Evolutionary conservation across 345 rosid species (phyloP), one percentile per base, ranked within the genome.

Genomic region (Carallia brachiata): DNA sequence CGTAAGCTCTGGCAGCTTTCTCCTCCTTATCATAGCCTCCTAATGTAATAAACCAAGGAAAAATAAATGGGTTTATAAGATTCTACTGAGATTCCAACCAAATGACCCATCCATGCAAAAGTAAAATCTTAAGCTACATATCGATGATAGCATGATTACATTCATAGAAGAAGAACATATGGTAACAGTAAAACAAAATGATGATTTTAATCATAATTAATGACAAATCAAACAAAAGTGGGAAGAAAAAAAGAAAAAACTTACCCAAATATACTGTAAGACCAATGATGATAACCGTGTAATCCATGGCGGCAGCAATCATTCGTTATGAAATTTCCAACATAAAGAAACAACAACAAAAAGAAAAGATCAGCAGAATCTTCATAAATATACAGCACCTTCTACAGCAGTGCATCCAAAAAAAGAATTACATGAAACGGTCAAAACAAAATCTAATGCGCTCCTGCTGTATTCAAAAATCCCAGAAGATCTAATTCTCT

Each of bases 21-120:
- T 91, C 97, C 77, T 93, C 98, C 69, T 86, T 91, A 79, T 93
- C 98, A 84, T 93, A 93, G 32, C 98, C 98, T 79, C 98, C 98
- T 91, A 62, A 55, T 47, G 31, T 10, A 40, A 55, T 7, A 55
- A 4, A 55, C 15, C 15, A 23, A 31, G 60, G 32, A 55, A 1
- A 23, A 23, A 23, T 23, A 23, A 23, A 23, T 23, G 32, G 32
- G 18, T 19, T 55, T 63, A 23, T 23, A 23, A 23, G 69, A 74
- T 62, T 68, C 65, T 47, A 23, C n/a, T 19, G 3, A 74, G 73
- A 69, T 63, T 44, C 65, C 63, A 52, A 52, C 16, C 36, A 5
- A 52, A 61, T 64, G 52, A 66, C 58, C 58, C 62, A 68, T 72
- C 28, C 74, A 71, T 65, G 61, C 62, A 64, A 55, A 55, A 55